These are phyloP conservation scores for Suillus paluster DNA, from an alignment of 768 basidiomycete species.

Conservation along the genomic window DNA sequence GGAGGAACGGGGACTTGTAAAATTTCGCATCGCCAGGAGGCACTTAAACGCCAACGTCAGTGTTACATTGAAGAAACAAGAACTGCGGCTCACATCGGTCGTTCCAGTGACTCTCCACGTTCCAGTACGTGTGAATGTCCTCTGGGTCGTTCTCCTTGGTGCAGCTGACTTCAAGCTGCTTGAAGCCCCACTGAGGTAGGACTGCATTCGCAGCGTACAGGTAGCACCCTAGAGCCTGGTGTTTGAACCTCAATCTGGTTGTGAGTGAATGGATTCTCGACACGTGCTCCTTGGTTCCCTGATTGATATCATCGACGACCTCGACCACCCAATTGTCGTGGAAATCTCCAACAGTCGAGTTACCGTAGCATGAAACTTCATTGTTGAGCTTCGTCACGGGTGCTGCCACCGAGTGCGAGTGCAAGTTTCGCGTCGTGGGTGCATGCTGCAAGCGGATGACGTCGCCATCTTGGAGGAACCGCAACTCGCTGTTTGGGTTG, in stretches of 20 bases:
- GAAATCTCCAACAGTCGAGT: slow-evolving; percentile 82
- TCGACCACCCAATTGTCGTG: slow-evolving; percentile 94
- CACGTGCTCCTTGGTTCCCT: slow-evolving; percentile 58
- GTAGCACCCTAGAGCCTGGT: slow-evolving; percentile 82
- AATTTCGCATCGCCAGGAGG: slow-evolving; percentile 81
- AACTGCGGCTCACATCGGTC: slow-evolving; percentile 71
- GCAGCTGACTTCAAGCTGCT: slow-evolving; percentile 96
- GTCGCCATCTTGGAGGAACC: slow-evolving; percentile 77
- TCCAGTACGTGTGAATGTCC: slow-evolving; percentile 94
- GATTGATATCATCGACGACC: slow-evolving; percentile 87
- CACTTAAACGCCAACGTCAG: slow-evolving; percentile 49
- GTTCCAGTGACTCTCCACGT: slow-evolving; percentile 98
- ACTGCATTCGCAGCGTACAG: slow-evolving; percentile 86
- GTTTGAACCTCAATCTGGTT: slow-evolving; percentile 85
- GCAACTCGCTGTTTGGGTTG: slow-evolving; percentile 66
- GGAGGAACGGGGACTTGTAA: slow-evolving; percentile 90
- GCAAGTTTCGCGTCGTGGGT: slow-evolving; percentile 87
- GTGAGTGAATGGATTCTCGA: slow-evolving; percentile 87
- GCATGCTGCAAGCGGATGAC: slow-evolving; percentile 80
- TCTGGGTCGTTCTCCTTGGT: slow-evolving; percentile 82
- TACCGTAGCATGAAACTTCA: slow-evolving; percentile 96
- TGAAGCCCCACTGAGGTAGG: slow-evolving; percentile 98
- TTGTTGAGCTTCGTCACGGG: slow-evolving; percentile 88
- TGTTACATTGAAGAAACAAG: neutral
- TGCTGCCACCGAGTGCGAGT: slow-evolving; percentile 88